Conservation (phyloP, 306 rosid species). For the Rosa lucieae region DNA sequence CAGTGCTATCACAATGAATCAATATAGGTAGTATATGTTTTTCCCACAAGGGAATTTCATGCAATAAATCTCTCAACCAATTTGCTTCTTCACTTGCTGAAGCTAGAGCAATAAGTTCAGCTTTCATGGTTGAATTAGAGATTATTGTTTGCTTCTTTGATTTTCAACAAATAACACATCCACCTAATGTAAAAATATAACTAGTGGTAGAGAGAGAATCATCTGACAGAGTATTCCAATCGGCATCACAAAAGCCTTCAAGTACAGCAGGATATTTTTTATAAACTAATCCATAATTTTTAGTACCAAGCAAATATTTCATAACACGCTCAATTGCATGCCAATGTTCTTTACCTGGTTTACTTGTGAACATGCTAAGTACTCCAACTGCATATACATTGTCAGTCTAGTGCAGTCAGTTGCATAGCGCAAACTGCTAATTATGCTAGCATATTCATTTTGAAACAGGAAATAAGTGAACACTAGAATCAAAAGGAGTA, state of each 20-base stretch:
- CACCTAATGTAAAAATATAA: no score
- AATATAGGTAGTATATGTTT: background rate
- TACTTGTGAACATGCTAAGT: background rate
- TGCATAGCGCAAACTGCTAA: background rate
- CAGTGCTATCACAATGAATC: constrained; percentile 3
- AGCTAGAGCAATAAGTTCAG: background rate
- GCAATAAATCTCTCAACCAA: constrained; percentile 7
- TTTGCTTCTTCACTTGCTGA: background rate
- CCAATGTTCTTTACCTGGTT: background rate
- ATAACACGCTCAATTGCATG: background rate
- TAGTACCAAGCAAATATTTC: background rate
- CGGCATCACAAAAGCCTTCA: background rate
- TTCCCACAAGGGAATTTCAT: background rate
- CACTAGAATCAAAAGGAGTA: constrained; percentile 4
- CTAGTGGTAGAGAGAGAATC: background rate
- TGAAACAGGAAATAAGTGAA: background rate
- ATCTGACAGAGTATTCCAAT: background rate
- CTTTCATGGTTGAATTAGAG: background rate
- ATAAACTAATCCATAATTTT: constrained; percentile 3
- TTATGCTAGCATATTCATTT: constrained; percentile 5
- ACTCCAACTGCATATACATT: background rate
- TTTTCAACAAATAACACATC: no score
- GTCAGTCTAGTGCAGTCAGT: background rate
- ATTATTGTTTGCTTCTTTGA: background rate
- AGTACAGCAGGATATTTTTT: background rate